phyloP scores from a whole-genome alignment of 257 asterid genomes.

The Rubia yunnanensis region DNA sequence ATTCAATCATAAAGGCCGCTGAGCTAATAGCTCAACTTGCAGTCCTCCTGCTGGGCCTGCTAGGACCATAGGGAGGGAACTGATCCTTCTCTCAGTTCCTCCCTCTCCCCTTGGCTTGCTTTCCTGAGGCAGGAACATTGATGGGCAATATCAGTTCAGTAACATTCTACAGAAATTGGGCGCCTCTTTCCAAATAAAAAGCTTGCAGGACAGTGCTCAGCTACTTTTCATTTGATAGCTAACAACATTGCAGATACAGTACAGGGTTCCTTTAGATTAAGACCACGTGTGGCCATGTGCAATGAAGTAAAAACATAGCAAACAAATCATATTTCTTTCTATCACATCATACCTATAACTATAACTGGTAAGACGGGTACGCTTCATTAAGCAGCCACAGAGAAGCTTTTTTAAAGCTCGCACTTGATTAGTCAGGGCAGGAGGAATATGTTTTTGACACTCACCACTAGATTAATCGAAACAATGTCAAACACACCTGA shows the following conservation, averaged over 20 bases:
- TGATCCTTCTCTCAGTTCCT: not conserved
- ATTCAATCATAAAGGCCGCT: not conserved
- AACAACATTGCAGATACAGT: not conserved
- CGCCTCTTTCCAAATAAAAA: not conserved
- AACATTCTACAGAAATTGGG: not conserved
- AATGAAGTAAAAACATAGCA: not conserved
- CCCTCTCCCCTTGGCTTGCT: not conserved
- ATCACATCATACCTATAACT: not conserved
- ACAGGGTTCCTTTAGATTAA: not conserved
- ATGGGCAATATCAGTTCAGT: constrained; percentile 2
- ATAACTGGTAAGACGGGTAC: not conserved
- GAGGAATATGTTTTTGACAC: not conserved
- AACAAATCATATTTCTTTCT: not conserved
- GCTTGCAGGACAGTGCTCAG: not conserved
- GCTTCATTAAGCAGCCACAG: not conserved
- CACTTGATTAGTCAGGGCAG: not conserved
- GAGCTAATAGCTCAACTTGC: not conserved
- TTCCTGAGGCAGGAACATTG: not conserved
- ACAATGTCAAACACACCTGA: not conserved
- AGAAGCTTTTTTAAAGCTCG: not conserved
- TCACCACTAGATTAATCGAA: not conserved
- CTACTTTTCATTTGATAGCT: not conserved
- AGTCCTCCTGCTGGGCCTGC: not conserved
- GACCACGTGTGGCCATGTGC: not conserved
- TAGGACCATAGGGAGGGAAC: not conserved